phyloP scores from a whole-genome alignment of 2,329 filamentous ascomycete genomes.

The Aspergillus sp. region DNA sequence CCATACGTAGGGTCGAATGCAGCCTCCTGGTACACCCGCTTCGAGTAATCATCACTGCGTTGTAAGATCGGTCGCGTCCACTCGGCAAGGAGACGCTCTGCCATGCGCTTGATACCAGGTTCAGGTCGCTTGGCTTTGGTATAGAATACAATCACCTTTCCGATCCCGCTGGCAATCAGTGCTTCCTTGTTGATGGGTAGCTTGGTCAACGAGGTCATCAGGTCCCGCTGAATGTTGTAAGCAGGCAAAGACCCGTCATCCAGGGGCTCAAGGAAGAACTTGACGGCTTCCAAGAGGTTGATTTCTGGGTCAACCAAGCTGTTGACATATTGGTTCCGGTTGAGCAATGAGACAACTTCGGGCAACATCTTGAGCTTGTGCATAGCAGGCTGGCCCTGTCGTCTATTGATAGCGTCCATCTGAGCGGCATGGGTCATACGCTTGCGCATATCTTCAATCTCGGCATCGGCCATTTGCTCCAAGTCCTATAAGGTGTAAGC shows the following conservation, averaged over 20 bases:
- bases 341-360: slow-evolving; percentile 81
- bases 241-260: slow-evolving; percentile 91
- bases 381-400: slow-evolving; percentile 72
- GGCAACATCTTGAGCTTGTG: slow-evolving; percentile 93
- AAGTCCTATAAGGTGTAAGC: slow-evolving; percentile 59
- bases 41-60: slow-evolving; percentile 90
- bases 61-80: slow-evolving; percentile 95
- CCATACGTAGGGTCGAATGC: slow-evolving; percentile 55
- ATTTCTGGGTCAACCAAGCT: slow-evolving; percentile 89
- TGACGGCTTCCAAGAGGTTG: slow-evolving; percentile 89
- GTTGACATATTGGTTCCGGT: slow-evolving; percentile 76
- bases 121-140: slow-evolving; percentile 91
- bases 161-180: slow-evolving; percentile 84
- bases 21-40: slow-evolving; percentile 60
- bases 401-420: slow-evolving; percentile 76
- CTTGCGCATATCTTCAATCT: slow-evolving; percentile 80
- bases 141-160: slow-evolving; percentile 95
- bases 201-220: slow-evolving; percentile 74
- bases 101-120: slow-evolving; percentile 83
- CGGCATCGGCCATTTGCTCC: slow-evolving; percentile 82
- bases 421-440: slow-evolving; percentile 89
- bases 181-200: slow-evolving; percentile 89
- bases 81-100: slow-evolving; percentile 85
- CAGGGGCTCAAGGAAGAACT: slow-evolving; percentile 94
- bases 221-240: slow-evolving; percentile 94